Evolutionary conservation across 257 asterid species (phyloP), one percentile per base, ranked within the genome.

Genomic region (Lavandula angustifolia): DNA sequence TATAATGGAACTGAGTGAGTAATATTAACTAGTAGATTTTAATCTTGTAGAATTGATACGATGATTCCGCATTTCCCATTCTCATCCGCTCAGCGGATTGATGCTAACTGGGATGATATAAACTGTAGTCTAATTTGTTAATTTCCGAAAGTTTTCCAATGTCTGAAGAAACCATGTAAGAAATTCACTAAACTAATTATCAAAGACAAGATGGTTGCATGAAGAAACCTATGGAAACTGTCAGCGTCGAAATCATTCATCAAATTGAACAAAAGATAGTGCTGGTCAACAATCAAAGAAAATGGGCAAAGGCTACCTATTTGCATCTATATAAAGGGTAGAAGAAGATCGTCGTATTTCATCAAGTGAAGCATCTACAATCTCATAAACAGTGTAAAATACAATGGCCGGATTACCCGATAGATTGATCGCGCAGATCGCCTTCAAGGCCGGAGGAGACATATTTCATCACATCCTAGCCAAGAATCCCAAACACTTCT

Each of bases 371-470:
- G 37, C 9, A 43, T 60, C 66, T 42, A 12, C 3, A 12, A 60
- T 59, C 49, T 34, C 2, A 40, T 8, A 27, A 22, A 16, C 17
- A n/a, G n/a, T n/a, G 9, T 37, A 37, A 3, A 5, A 1, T 10
- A 17, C 5, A 16, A 67, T 74, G 68, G 75, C 59, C 0, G 46
- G 64, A 9, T 14, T 75, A 51, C 62, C 81, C 0, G 46, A 72
- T n/a, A 67, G 31, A 66, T 5, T 76, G 27, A 31, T 76, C 5
- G 71, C 64, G 9, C 70, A 63, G 27, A 53, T 64, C 4, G 75
- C 75, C 3, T 76, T 76, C 46, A 76, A 72, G 68, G 78, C 78
- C 0, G 69, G 78, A 0, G 81, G 73, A 0, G 67, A 73, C 11
- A 64, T 72, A 54, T 77, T 67, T 27, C 73, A 72, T 42, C 57